These are phyloP conservation scores for Pleurotus djamor DNA, from an alignment of 768 basidiomycete species.

Conservation along the genomic window DNA sequence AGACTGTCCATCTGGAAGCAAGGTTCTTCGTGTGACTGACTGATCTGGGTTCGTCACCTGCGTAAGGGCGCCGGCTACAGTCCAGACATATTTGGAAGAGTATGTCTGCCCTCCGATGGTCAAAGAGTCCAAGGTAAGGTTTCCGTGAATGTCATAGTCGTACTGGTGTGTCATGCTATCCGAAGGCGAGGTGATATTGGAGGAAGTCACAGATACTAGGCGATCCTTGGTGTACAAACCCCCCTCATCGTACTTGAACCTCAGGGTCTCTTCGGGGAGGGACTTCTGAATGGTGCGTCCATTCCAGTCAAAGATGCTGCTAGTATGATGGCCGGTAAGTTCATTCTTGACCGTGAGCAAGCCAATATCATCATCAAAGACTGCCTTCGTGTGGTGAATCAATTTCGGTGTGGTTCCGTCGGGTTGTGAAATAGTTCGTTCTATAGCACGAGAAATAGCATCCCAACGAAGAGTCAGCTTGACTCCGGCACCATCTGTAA, in stretches of 20 bases:
- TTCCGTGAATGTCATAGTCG: neutral
- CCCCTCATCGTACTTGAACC: slow-evolving; percentile 1
- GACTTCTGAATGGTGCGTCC: neutral
- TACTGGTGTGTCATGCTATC: neutral
- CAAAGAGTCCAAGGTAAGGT: neutral
- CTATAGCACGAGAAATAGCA: neutral
- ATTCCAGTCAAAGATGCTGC: neutral
- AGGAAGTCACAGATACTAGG: neutral
- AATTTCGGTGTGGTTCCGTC: neutral
- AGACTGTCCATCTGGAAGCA: slow-evolving; percentile 2
- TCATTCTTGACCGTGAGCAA: neutral
- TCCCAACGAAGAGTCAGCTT: neutral
- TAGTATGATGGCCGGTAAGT: neutral
- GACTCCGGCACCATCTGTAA: neutral
- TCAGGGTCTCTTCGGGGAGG: neutral
- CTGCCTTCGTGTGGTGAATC: neutral
- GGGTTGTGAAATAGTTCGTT: neutral
- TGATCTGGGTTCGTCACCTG: neutral
- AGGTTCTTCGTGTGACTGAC: neutral
- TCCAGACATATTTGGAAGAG: neutral
- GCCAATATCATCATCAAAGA: neutral
- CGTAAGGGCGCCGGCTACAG: neutral
- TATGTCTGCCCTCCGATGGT: neutral
- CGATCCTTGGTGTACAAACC: slow-evolving; percentile 2
- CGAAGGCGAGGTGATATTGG: neutral